A percentile compares a stretch with the other conserved stretches of the same genome.
Evolutionary conservation across 2,329 filamentous ascomycete genomes (phyloP).

Genomic region (Truncatella angustata): DNA sequence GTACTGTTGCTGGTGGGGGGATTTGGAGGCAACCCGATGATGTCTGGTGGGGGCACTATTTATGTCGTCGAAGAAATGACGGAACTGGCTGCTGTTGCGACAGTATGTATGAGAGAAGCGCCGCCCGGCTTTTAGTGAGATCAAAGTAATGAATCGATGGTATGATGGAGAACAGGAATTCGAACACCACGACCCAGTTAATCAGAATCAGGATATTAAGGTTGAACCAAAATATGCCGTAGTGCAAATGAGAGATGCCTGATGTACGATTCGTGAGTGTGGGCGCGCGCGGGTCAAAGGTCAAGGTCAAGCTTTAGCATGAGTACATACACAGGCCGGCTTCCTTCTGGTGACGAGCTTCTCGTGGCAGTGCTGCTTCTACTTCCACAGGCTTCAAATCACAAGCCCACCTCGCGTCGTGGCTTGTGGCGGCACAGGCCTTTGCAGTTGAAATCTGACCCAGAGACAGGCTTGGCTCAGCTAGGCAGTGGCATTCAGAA

Average conservation of each 20-base stretch:
- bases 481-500: background rate
- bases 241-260: background rate
- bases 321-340: conserved; percentile 2
- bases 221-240: background rate
- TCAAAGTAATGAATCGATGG: background rate
- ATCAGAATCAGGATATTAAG: background rate
- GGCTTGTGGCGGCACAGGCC: background rate
- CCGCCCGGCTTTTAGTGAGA: background rate
- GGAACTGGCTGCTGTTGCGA: background rate
- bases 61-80: background rate
- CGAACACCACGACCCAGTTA: background rate
- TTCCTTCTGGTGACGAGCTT: conserved; percentile 3
- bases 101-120: no score
- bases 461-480: background rate
- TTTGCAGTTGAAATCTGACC: background rate
- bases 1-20: background rate
- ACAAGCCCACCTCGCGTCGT: background rate
- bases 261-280: background rate
- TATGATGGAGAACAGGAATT: background rate
- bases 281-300: conserved; percentile 2
- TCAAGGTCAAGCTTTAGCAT: conserved; percentile 8
- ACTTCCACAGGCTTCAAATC: background rate
- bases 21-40: background rate
- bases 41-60: conserved; percentile 4
- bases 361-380: conserved; percentile 6